phyloP scores from a whole-genome alignment of 2,329 filamentous ascomycete species.

The Xylaria polymorpha region DNA sequence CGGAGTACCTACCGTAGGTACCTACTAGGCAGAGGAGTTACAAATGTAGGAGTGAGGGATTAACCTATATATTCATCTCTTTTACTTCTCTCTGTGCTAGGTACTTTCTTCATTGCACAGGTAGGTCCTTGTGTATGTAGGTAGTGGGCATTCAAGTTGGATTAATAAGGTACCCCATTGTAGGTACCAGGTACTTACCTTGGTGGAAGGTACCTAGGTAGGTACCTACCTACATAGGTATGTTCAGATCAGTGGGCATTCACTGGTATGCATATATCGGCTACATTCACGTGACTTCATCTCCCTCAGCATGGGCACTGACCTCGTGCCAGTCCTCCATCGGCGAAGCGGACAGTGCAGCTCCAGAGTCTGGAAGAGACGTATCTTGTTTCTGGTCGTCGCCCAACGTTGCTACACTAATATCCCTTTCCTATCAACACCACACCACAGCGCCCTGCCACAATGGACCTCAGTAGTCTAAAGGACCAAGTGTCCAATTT shows the following conservation, averaged over 20 bases:
- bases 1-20: no score
- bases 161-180: no score
- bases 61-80: background rate
- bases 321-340: conserved; percentile 13
- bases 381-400: conserved; percentile 23
- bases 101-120: no score
- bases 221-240: background rate
- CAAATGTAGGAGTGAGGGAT: no score
- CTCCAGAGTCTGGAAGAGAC: conserved; percentile 29
- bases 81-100: no score
- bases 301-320: conserved; percentile 12
- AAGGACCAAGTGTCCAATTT: conserved; percentile 91
- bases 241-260: background rate
- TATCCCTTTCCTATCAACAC: conserved; percentile 13
- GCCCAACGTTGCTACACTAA: conserved; percentile 21
- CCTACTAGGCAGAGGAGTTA: no score
- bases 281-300: conserved; percentile 15
- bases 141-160: no score
- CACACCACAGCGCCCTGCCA: conserved; percentile 32
- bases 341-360: conserved; percentile 33
- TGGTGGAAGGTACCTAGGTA: background rate
- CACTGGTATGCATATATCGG: conserved; percentile 17
- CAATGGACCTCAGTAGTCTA: conserved; percentile 87
- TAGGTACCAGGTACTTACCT: no score
- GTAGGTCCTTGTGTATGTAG: no score